Evolutionary conservation across 768 basidiomycete species (phyloP), one percentile per base, ranked within the genome.

Genomic region (Naganishia vaughanmartiniae): DNA sequence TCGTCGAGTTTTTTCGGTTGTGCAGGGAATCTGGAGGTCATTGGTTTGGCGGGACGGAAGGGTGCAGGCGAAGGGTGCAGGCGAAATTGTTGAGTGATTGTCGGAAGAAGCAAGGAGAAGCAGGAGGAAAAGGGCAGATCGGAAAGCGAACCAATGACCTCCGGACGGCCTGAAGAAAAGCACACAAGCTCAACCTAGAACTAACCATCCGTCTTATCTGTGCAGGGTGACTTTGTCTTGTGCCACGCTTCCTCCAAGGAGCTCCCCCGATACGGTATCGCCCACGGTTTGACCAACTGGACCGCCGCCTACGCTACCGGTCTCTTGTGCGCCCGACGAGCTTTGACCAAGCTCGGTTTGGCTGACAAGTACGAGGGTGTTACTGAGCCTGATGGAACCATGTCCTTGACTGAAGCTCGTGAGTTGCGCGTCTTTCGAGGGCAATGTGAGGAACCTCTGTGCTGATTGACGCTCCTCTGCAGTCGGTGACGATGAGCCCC

Each of bases 261-360:
- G 83, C 89, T 98, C 58, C 92, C 93, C 69, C 86, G 88, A 79
- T 99, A 96, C 82, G 96, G 96, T 73, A 95, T 99, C 83, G 90
- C 90, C 81, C 94, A 98, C 82, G 96, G 96, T 83, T 86, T 99
- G 63, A 98, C 95, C 70, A 99, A 99, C 86, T 98, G 96, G 96
- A 85, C 93, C 73, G 94, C 96, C 74, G 93, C 94, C 65, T 99
- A 98, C 82, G 96, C 96, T 51, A 96, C 95, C 75, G 96, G 96
- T 79, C 88, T 99, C 65, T 89, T 99, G 53, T 87, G 86, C 78
- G 94, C 96, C 72, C 93, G 96, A 75, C 92, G 96, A 76, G 94
- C 94, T 28, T 85, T 98, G 65, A 87, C 89, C 78, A 98, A 97
- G 83, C 88, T 99, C 75, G 93, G 93, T 75, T 89, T 99, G 72